A percentile compares a stretch with the other conserved stretches of the same genome.
These are phyloP conservation scores for Gossypium rotundifolium DNA, from an alignment of 345 rosid genomes.

Conservation along the genomic window DNA sequence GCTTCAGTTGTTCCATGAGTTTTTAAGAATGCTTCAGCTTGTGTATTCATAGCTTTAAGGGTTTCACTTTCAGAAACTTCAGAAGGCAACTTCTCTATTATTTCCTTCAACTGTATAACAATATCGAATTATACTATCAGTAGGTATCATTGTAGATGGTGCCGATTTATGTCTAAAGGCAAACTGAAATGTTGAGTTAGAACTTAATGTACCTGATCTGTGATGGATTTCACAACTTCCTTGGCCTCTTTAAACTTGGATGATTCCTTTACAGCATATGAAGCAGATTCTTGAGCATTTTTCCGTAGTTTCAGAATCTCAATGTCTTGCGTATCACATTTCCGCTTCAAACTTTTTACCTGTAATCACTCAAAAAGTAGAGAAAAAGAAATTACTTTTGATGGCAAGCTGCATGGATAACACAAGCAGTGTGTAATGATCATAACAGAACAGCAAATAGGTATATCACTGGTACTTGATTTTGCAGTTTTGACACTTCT, in stretches of 20 bases:
- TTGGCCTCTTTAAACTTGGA: constrained; percentile 52
- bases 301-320: constrained; percentile 50
- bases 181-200: not conserved
- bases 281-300: constrained; percentile 45
- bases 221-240: constrained; percentile 50
- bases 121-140: not conserved
- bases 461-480: constrained; percentile 40
- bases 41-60: constrained; percentile 45
- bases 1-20: constrained; percentile 31
- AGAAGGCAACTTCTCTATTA: constrained; percentile 50
- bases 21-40: constrained; percentile 50
- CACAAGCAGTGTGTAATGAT: not conserved
- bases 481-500: constrained; percentile 68
- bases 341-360: constrained; percentile 58
- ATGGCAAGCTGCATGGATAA: not conserved
- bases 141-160: not conserved
- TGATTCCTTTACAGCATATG: constrained; percentile 42
- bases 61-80: constrained; percentile 47
- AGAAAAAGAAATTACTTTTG: not conserved
- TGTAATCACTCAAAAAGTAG: constrained; percentile 22
- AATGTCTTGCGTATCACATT: constrained; percentile 52
- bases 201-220: constrained; percentile 43
- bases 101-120: constrained; percentile 53
- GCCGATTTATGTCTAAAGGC: not conserved
- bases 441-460: constrained; percentile 14